Percentiles rank a stretch among this genome's conserved stretches.
Evolutionary conservation across 306 rosid genomes (phyloP).

Genomic region (Casuarina equisetifolia): DNA sequence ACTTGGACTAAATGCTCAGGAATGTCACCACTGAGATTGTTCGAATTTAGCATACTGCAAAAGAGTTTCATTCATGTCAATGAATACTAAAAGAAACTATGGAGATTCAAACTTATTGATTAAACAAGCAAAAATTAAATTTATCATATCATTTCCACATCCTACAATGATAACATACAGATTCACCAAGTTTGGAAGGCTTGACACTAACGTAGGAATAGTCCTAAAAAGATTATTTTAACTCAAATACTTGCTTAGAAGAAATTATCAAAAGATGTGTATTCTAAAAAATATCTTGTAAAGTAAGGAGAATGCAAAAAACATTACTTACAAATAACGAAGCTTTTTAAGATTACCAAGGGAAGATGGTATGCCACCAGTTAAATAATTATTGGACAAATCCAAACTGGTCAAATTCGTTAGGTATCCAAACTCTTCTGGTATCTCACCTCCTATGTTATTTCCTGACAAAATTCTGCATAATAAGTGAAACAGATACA

Average conservation of each 20-base stretch:
- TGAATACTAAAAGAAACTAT: slow-evolving; percentile 33
- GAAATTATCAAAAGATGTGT: slow-evolving; percentile 18
- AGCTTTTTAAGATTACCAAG: slow-evolving; percentile 76
- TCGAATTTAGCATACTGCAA: slow-evolving; percentile 80
- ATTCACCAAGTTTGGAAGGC: slow-evolving; percentile 56
- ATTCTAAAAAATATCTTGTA: slow-evolving; percentile 14
- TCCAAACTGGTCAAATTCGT: slow-evolving; percentile 70
- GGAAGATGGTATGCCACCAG: slow-evolving; percentile 79
- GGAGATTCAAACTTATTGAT: background rate
- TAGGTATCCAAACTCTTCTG: slow-evolving; percentile 75
- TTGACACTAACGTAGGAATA: slow-evolving; percentile 75
- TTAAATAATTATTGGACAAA: slow-evolving; percentile 69
- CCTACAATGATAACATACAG: slow-evolving; percentile 57
- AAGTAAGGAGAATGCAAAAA: slow-evolving; percentile 14
- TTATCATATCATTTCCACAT: slow-evolving; percentile 13
- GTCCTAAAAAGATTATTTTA: slow-evolving; percentile 70
- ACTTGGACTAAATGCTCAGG: slow-evolving; percentile 58
- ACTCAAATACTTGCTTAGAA: slow-evolving; percentile 71
- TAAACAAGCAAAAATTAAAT: background rate
- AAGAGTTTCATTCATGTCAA: slow-evolving; percentile 35
- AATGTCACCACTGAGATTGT: slow-evolving; percentile 71
- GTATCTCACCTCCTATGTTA: slow-evolving; percentile 71
- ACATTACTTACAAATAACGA: slow-evolving; percentile 80
- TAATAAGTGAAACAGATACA: slow-evolving; percentile 24
- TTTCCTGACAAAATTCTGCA: slow-evolving; percentile 86